These are phyloP conservation scores for Zizania palustris DNA, from an alignment of 202 grass and related monocot genomes.

Conservation along the genomic window DNA sequence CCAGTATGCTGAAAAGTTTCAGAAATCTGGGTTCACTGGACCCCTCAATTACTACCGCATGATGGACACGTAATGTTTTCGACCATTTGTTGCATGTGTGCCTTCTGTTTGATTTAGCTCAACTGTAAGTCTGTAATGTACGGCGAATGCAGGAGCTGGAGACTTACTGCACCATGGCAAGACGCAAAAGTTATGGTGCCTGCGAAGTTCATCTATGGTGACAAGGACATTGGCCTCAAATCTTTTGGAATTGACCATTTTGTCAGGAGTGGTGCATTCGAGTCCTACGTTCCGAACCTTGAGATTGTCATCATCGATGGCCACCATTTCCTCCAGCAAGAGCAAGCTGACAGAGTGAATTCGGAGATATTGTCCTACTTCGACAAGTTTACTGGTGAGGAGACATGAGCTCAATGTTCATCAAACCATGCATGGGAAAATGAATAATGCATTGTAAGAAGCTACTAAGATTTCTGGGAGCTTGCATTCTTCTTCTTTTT, in stretches of 20 bases:
- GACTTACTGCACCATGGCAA: constrained; percentile 50
- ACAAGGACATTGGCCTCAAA: constrained; percentile 43
- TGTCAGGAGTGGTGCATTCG: constrained; percentile 42
- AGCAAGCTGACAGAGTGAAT: constrained; percentile 50
- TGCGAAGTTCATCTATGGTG: constrained; percentile 44
- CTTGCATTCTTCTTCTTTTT: neutral
- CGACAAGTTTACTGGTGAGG: constrained; percentile 22
- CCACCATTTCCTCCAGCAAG: constrained; percentile 60
- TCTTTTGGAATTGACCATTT: constrained; percentile 24
- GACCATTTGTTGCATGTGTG: neutral
- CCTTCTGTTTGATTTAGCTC: constrained; percentile 5
- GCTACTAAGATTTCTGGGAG: neutral
- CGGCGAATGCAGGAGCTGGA: constrained; percentile 48
- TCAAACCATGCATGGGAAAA: neutral
- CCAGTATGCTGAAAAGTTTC: constrained; percentile 56
- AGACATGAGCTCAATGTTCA: constrained; percentile 9
- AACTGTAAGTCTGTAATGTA: neutral
- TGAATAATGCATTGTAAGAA: neutral
- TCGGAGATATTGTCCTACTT: constrained; percentile 58
- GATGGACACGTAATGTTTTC: constrained; percentile 44
- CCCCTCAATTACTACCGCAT: constrained; percentile 67
- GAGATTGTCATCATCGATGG: constrained; percentile 49
- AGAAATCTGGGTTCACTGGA: constrained; percentile 71
- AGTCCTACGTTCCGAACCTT: constrained; percentile 45
- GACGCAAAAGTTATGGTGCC: constrained; percentile 48